A percentile compares a stretch with the other conserved stretches of the same genome.
Evolutionary conservation across 208 protist genomes (phyloP).

Genomic region (Leishmania arabica): DNA sequence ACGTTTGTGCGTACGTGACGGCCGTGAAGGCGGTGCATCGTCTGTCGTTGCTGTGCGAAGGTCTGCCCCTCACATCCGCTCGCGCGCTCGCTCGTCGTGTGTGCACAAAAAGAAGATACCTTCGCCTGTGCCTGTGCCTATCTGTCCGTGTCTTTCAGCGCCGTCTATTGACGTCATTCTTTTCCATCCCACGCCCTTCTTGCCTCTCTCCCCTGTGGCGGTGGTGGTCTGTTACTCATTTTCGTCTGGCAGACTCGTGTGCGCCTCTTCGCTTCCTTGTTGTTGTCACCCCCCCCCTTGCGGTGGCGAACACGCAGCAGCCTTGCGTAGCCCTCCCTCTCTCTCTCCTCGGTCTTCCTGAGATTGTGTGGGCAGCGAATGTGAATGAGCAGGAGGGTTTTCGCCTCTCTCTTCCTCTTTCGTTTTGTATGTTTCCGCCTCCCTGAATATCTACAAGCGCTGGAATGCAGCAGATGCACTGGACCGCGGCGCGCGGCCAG

Average conservation of each 20-base stretch:
- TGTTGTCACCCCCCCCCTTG: too few species aligned
- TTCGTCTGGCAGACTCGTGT: not conserved
- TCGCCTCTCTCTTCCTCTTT: slow-evolving; percentile 10
- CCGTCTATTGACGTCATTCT: not conserved
- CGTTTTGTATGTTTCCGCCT: not conserved
- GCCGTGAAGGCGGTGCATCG: not conserved
- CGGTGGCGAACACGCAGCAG: not conserved
- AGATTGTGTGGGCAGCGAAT: not conserved
- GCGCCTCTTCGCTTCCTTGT: not conserved
- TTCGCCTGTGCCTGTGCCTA: not conserved
- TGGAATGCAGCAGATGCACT: slow-evolving; percentile 34
- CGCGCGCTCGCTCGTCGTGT: not conserved
- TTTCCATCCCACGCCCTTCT: not conserved
- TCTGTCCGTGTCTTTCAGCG: not conserved
- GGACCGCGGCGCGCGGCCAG: slow-evolving; percentile 28
- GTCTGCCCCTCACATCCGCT: not conserved
- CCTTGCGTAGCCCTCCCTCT: not conserved
- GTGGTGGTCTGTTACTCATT: slow-evolving; percentile 9
- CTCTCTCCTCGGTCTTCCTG: not conserved
- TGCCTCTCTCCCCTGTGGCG: not conserved
- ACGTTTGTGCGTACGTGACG: not conserved
- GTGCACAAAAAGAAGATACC: too few species aligned
- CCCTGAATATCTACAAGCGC: not conserved
- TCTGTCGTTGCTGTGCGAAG: not conserved
- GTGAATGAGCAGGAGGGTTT: not conserved